Percentiles rank a stretch among this genome's conserved stretches.
phyloP scores from a whole-genome alignment of 192 early-diverging fungal species.

The Jimgerdemannia lactiflua region DNA sequence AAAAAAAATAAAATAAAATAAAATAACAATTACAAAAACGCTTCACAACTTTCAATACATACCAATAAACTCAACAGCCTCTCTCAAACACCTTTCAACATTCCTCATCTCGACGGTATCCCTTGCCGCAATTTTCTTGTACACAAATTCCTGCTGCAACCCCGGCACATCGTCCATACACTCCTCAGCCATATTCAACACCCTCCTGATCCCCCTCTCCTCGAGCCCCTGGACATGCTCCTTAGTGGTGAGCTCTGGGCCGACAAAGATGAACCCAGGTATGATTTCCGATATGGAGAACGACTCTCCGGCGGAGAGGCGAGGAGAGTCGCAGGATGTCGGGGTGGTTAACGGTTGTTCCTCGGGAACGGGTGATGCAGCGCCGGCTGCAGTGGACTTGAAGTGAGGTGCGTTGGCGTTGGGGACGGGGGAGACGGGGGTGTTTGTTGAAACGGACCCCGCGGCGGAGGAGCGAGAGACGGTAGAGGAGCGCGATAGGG shows the following conservation, averaged over 20 bases:
- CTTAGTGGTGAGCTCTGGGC: constrained; percentile 57
- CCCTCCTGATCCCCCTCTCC: constrained; percentile 51
- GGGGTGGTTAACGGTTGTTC: not conserved
- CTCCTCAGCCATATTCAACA: constrained; percentile 77
- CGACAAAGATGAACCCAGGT: constrained; percentile 57
- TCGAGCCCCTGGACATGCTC: constrained; percentile 53
- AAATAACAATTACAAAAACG: not conserved
- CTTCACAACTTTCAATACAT: constrained; percentile 10
- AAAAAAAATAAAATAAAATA: not conserved
- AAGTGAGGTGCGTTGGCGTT: not conserved
- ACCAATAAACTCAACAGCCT: constrained; percentile 69
- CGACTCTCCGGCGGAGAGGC: not conserved
- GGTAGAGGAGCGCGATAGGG: not conserved
- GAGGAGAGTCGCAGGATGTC: not conserved
- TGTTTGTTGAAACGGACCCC: not conserved
- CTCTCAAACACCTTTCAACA: constrained; percentile 54
- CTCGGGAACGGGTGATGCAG: not conserved
- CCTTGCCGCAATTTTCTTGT: constrained; percentile 47
- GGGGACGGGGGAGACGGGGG: not conserved
- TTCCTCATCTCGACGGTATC: constrained; percentile 71
- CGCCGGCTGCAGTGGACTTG: not conserved
- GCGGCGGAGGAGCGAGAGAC: not conserved
- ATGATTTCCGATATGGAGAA: constrained; percentile 54
- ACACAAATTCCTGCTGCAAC: constrained; percentile 19
- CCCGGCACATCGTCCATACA: constrained; percentile 47